Percentiles rank a stretch among this genome's conserved stretches.
These are phyloP conservation scores for Pyrenophora seminiperda DNA, from an alignment of 2,329 filamentous ascomycete species.

Conservation along the genomic window DNA sequence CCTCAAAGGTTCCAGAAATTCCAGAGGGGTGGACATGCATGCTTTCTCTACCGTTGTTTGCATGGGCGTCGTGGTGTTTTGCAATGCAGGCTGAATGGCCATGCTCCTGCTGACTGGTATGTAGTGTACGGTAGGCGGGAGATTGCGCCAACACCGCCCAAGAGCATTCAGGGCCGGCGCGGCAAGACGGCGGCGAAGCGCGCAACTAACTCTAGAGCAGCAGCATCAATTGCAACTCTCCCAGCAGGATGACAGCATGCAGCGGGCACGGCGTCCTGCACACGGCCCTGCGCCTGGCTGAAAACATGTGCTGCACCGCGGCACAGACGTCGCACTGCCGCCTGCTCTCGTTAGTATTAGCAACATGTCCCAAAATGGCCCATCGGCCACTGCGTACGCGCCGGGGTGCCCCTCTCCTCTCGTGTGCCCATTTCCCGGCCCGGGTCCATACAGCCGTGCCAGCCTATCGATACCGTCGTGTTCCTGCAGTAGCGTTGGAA, in stretches of 20 bases:
- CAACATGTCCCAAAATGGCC: not conserved
- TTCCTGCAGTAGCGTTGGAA: constrained; percentile 15
- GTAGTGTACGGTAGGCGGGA: constrained; percentile 5
- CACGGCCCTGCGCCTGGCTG: not conserved
- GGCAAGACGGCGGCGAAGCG: constrained; percentile 12
- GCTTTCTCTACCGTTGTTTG: not conserved
- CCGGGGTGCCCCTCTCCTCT: constrained; percentile 5
- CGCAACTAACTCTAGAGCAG: not conserved
- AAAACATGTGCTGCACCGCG: not conserved
- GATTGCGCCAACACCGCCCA: constrained; percentile 15
- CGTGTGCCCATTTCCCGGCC: not conserved
- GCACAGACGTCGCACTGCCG: constrained; percentile 2
- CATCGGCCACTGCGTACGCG: not conserved
- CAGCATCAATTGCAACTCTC: too few relatives aligned
- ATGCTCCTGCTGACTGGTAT: too few relatives aligned
- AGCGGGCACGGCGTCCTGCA: constrained; percentile 7
- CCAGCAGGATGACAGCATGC: too few relatives aligned
- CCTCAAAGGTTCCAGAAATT: too few relatives aligned
- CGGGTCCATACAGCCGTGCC: not conserved
- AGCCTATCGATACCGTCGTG: not conserved
- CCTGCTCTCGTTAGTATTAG: not conserved
- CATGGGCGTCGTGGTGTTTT: too few relatives aligned
- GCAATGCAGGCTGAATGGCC: too few relatives aligned
- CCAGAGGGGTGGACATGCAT: too few relatives aligned
- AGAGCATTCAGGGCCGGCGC: constrained; percentile 8